These are phyloP conservation scores for Physcia stellaris DNA, from an alignment of 495 filamentous ascomycete genomes.

Conservation along the genomic window DNA sequence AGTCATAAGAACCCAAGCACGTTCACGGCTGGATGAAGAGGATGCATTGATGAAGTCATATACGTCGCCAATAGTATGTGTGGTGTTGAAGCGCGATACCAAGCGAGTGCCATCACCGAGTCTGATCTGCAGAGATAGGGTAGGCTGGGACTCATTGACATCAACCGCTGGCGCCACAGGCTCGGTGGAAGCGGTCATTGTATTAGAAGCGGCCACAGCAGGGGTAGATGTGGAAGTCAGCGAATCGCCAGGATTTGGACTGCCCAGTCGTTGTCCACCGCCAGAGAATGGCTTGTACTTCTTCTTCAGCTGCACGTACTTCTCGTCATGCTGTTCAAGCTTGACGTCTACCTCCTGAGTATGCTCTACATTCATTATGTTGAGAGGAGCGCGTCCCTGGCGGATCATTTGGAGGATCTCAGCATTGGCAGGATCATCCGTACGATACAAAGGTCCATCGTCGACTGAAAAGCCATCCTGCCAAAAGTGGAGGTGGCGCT, in stretches of 20 bases:
- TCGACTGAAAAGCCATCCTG: slow-evolving; percentile 88
- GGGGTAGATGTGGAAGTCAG: slow-evolving; percentile 26
- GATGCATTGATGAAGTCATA: slow-evolving; percentile 71
- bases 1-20: slow-evolving; percentile 75
- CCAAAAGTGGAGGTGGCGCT: slow-evolving; percentile 80
- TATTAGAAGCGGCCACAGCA: slow-evolving; percentile 21
- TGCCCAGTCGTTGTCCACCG: slow-evolving; percentile 74
- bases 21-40: slow-evolving; percentile 39
- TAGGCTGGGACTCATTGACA: slow-evolving; percentile 66
- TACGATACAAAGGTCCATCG: slow-evolving; percentile 78
- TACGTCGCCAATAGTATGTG: slow-evolving; percentile 80
- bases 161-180: slow-evolving; percentile 27
- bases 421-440: slow-evolving; percentile 77
- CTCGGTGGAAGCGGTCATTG: slow-evolving; percentile 20
- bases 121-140: slow-evolving; percentile 69
- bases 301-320: slow-evolving; percentile 69
- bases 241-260: slow-evolving; percentile 53
- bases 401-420: slow-evolving; percentile 74
- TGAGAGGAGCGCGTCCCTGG: slow-evolving; percentile 70
- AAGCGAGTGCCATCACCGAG: slow-evolving; percentile 81
- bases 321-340: slow-evolving; percentile 71
- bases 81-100: slow-evolving; percentile 80
- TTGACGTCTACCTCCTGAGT: slow-evolving; percentile 87
- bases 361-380: slow-evolving; percentile 73
- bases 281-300: slow-evolving; percentile 81